These are phyloP conservation scores for Paramecium octaurelia DNA, from an alignment of 73 alveolate species.

Conservation along the genomic window DNA sequence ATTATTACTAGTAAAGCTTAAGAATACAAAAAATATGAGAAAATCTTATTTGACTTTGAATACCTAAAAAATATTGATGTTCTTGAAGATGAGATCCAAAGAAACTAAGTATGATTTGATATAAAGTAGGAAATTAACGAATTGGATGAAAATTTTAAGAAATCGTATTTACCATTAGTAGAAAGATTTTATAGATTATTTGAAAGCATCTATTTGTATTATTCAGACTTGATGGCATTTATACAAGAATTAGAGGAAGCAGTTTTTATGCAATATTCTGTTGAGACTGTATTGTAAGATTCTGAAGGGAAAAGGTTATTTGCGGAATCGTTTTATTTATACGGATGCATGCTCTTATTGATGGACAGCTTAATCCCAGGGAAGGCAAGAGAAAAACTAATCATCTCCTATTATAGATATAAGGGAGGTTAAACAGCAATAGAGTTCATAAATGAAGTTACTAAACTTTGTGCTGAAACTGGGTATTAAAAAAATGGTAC, in stretches of 20 bases:
- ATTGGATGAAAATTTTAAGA: conserved; percentile 94
- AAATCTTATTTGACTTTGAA: conserved; percentile 84
- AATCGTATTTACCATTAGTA: conserved; percentile 87
- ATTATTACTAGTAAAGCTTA: conserved; percentile 68
- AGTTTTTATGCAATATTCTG: conserved; percentile 45
- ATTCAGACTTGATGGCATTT: conserved; percentile 86
- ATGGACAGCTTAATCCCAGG: conserved; percentile 94
- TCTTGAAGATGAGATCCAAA: conserved; percentile 84
- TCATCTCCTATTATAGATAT: conserved; percentile 93
- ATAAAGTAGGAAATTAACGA: conserved; percentile 74
- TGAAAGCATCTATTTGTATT: conserved; percentile 88
- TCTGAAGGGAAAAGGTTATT: conserved; percentile 88
- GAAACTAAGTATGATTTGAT: conserved; percentile 67
- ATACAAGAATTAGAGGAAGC: conserved; percentile 79
- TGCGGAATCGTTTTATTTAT: conserved; percentile 88
- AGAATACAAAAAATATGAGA: conserved; percentile 70
- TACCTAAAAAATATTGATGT: conserved; percentile 85
- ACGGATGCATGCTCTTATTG: conserved; percentile 93
- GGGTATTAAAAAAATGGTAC: conserved; percentile 80
- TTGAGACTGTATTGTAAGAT: conserved; percentile 62
- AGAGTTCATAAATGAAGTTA: conserved; percentile 87
- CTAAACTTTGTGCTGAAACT: conserved; percentile 79
- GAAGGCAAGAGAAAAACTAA: conserved; percentile 89
- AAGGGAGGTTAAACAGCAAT: conserved; percentile 85
- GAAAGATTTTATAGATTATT: conserved; percentile 92